Evolutionary conservation across 2,329 filamentous ascomycete species (phyloP).

Genomic region (Fusarium sp.): DNA sequence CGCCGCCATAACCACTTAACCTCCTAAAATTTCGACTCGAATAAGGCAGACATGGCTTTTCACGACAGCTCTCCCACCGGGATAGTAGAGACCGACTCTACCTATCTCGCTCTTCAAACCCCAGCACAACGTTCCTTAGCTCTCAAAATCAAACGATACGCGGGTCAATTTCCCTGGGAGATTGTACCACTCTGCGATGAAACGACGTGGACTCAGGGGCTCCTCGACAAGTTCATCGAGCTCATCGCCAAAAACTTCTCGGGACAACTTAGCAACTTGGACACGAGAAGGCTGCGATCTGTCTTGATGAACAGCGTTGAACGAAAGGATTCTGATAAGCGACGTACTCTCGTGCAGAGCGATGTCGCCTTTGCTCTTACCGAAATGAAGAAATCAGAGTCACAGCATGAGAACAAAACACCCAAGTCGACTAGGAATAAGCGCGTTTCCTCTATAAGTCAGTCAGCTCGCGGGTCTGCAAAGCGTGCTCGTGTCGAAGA

Average conservation of each 20-base stretch:
- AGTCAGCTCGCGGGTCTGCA: accelerated
- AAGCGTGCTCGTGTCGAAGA: not conserved
- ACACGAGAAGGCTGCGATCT: not conserved
- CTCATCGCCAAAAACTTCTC: not conserved
- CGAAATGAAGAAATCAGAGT: not conserved
- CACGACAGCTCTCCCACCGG: too few species aligned
- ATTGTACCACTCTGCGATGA: not conserved
- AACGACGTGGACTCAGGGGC: not conserved
- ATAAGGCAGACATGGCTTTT: not conserved
- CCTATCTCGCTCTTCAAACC: not conserved
- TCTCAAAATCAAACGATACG: not conserved
- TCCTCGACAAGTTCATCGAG: not conserved
- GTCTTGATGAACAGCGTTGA: not conserved
- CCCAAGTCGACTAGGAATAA: not conserved
- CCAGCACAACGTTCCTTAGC: not conserved
- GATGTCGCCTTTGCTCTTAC: not conserved
- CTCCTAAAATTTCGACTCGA: not conserved
- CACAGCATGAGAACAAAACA: not conserved
- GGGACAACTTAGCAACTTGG: not conserved
- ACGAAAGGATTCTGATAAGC: not conserved
- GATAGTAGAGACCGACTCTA: not conserved
- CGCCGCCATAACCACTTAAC: not conserved
- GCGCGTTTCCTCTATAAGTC: not conserved
- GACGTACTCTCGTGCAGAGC: not conserved
- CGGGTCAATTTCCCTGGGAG: slow-evolving; percentile 1